Evolutionary conservation across 169 alveolate genomes (phyloP), one percentile per base, ranked within the genome.

Genomic region (Perkinsus olseni): DNA sequence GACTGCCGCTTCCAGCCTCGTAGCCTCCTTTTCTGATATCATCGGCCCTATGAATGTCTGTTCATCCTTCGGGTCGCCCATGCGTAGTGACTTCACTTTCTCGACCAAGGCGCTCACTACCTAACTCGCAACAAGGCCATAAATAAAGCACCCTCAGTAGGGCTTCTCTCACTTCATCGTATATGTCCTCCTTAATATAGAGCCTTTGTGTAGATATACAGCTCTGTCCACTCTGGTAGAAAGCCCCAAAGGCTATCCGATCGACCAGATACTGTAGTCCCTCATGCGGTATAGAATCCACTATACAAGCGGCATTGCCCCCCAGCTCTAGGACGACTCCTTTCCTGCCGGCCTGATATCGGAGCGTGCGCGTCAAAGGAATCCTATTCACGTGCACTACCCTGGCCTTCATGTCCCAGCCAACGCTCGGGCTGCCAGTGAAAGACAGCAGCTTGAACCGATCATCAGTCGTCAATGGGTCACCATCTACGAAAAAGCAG

Each of bases 161-260:
- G 34, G 37, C 82, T 24, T 34, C 45, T 21, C 91, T 0, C 31
- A 74, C 38, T 21, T n/a, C 24, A 37, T 74, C 91, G 91, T 74
- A 74, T 31, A 74, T 3, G 31, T 10, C 38, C 40, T 31, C 91
- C 8, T 34, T 3, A 31, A 74, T 38, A 31, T 36, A 37, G 6
- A 74, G 20, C 31, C 91, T 31, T 21, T 74, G 91, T 3, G 40
- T 37, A 31, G 45, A 31, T 31, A 74, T 74, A 34, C 91, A 74
- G 24, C 91, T 74, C 91, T 74, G 91, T 13, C 91, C 91, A 37
- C 91, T 74, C 39, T 74, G 91, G n/a, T 74, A 74, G 39, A 34
- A 74, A 74, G 91, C 91, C 37, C 91, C 91, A 37, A 74, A 74
- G 91, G 40, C 91, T 8, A 74, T 74, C 39, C 91, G 91, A 13